Evolutionary conservation across 768 basidiomycete species (phyloP), one percentile per base, ranked within the genome.

Genomic region (Lactarius evosmus): DNA sequence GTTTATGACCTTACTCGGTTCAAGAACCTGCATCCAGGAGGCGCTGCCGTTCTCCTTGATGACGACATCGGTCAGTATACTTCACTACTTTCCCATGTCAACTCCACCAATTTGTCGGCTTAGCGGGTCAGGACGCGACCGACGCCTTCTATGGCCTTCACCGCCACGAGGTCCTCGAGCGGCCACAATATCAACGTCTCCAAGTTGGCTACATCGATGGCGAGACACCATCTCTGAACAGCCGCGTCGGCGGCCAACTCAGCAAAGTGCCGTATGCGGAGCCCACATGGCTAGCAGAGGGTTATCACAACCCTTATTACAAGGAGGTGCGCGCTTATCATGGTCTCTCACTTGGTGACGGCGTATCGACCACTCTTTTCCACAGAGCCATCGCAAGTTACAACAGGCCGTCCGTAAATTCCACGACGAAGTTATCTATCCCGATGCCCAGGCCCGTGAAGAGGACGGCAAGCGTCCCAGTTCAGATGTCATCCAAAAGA

Each of bases 91-190:
- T 9, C 49, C 41, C 27, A 11, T 19, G 7, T 17, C 30, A 17
- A 53, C 36, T 19, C 40, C 63, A 34, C 30, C 44, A 29, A 38
- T 30, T 14, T 29, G 33, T 22, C 14, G 33, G 12, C 30, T 56
- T 63, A 88, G 92, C 91, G 56, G 94, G 93, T 9, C 82, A 91
- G 73, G 94, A 97, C 69, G 88, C 88, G 1, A 96, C 94, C 0
- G 88, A 93, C 38, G 82, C 83, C 5, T 97, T 98, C 79, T 97
- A 88, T 70, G 85, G 89, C 58, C 85, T 98, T 44, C 95, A 98
- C 72, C 83, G 92, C 27, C 83, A 87, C 46, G 94, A 96, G 70
- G 85, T 97, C 17, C 81, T 98, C 50, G 77, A 82, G 62, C 85
- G 81, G 67, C 87, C 91, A 0, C 88, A 91, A 61, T 93, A 87